Base-by-base conservation (phyloP, 78 protist genomes). In the Chrysochromulina parva region DNA sequence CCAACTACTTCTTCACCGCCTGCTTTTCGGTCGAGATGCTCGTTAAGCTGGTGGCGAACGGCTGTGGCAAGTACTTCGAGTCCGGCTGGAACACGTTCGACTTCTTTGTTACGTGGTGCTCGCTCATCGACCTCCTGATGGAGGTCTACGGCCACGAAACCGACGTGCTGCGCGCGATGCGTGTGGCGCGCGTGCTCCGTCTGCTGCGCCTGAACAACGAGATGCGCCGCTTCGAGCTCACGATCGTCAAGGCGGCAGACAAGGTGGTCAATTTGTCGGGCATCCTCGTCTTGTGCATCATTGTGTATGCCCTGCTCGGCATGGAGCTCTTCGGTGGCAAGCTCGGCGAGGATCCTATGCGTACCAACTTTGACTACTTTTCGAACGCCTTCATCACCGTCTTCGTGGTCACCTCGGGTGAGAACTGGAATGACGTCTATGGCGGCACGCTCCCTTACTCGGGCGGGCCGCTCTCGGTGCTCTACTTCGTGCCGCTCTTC, bases 321-420 rank as follows among this genome's bases (percentile, higher is more conserved):
- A 59, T 59, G 6, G 66, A 76, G 90, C 84, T 94, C 65, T 94
- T 89, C 54, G 94, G 90, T 22, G 94, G 66, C 66, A 20, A 59
- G 66, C 38, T 38, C 38, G 38, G 38, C 38, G 38, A 7, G 62
- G 24, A 7, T 0, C 13, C 62, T 7, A 7, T 13, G 7, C 73
- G 17, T 38, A 10, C 9, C 73, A 66, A 66, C 47, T 66, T 66
- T 26, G 73, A 3, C 73, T 1, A 1, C 38, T 1, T 26, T 2
- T 9, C 47, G 38, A 1, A 3, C 38, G 73, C 73, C 47, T 1
- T 66, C 24, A 11, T 66, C 73, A 24, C 47, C 10, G 24, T 66
- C 47, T 66, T 66, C 73, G 10, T 14, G 26, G 1, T 9, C 38
- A 38, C 38, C 47, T 24, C 73, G 47, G 73, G 73, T 1, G 73